These are phyloP conservation scores for Jaltomata sinuosa DNA, from an alignment of 257 asterid species.

Conservation along the genomic window DNA sequence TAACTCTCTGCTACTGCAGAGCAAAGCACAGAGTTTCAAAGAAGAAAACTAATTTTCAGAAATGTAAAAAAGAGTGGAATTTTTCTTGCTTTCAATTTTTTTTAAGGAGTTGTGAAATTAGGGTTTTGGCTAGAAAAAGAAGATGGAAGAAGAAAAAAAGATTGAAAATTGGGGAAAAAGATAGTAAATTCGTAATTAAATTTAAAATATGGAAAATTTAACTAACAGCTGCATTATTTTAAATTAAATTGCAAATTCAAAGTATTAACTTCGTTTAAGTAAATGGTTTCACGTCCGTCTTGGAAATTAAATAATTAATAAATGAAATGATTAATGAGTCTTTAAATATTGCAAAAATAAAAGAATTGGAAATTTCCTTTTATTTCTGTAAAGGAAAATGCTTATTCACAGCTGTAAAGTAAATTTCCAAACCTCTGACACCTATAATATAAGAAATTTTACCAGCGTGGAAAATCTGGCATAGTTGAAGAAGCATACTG, in stretches of 20 bases:
- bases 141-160: slow-evolving; percentile 25
- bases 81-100: slow-evolving; percentile 10
- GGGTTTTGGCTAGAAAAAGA: slow-evolving; percentile 47
- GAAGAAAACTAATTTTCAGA: slow-evolving; percentile 7
- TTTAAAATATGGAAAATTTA: slow-evolving; percentile 22
- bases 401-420: slow-evolving; percentile 66
- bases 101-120: slow-evolving; percentile 31
- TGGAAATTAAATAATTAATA: slow-evolving; percentile 37
- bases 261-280: slow-evolving; percentile 76
- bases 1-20: slow-evolving; percentile 37
- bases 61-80: slow-evolving; percentile 5
- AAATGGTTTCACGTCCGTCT: slow-evolving; percentile 89
- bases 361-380: slow-evolving; percentile 19
- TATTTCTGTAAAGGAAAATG: slow-evolving; percentile 11
- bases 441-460: slow-evolving; percentile 33
- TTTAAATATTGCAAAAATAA: slow-evolving; percentile 37
- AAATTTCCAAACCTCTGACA: slow-evolving; percentile 39
- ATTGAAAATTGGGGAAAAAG: slow-evolving; percentile 17
- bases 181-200: slow-evolving; percentile 15
- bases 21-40: slow-evolving; percentile 13
- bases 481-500: not conserved
- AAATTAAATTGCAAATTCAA: slow-evolving; percentile 33
- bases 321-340: slow-evolving; percentile 25
- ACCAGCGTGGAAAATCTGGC: slow-evolving; percentile 20
- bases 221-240: slow-evolving; percentile 36